Percentiles rank a stretch among this genome's conserved stretches.
These are phyloP conservation scores for Leptographium lundbergii DNA, from an alignment of 2,329 filamentous ascomycete genomes.

Conservation along the genomic window DNA sequence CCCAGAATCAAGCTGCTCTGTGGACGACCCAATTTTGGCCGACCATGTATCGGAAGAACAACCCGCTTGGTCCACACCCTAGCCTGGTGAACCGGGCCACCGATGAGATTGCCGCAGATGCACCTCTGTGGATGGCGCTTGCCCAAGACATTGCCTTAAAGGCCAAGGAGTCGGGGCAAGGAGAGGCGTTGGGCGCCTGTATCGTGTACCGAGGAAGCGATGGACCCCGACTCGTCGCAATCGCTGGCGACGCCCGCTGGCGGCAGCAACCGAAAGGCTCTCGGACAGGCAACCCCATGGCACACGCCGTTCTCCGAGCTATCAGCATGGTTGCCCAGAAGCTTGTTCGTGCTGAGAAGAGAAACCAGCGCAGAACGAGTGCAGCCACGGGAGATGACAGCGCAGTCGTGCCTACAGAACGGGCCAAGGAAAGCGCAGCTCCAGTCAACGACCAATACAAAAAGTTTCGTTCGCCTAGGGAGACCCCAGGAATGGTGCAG, in stretches of 20 bases:
- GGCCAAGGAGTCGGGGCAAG: slow-evolving; percentile 43
- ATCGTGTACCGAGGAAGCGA: slow-evolving; percentile 51
- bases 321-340: slow-evolving; percentile 73
- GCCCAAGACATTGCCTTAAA: slow-evolving; percentile 52
- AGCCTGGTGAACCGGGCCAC: slow-evolving; percentile 58
- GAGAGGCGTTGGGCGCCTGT: slow-evolving; percentile 61
- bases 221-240: slow-evolving; percentile 47
- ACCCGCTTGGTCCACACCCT: slow-evolving; percentile 74
- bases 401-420: not conserved
- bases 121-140: slow-evolving; percentile 53
- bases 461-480: not conserved
- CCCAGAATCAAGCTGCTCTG: slow-evolving; percentile 57
- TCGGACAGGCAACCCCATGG: slow-evolving; percentile 57
- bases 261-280: slow-evolving; percentile 34
- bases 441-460: slow-evolving; percentile 6
- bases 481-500: slow-evolving; percentile 5
- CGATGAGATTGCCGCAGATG: slow-evolving; percentile 52
- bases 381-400: not conserved
- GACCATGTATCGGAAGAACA: slow-evolving; percentile 74
- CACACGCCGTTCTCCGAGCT: slow-evolving; percentile 63
- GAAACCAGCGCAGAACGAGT: slow-evolving; percentile 13
- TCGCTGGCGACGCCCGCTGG: slow-evolving; percentile 68
- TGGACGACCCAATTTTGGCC: slow-evolving; percentile 76
- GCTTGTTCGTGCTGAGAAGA: slow-evolving; percentile 42
- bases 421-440: slow-evolving; percentile 15